Evolutionary conservation across 257 asterid species (phyloP).

Genomic region (Asclepias syriaca): DNA sequence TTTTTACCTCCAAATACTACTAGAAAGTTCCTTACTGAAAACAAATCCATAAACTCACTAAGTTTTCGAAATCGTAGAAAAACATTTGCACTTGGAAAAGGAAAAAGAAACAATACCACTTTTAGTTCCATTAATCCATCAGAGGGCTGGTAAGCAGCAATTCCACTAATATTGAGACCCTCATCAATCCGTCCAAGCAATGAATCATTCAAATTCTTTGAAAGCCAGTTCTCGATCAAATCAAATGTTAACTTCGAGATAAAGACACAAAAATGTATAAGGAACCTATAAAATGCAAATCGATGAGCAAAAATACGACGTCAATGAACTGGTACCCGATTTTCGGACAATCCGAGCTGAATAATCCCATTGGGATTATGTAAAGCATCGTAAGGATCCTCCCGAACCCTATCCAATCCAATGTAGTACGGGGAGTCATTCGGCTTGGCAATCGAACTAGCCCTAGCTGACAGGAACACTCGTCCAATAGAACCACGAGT

Average conservation of each 20-base stretch:
- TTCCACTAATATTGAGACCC: conserved; percentile 47
- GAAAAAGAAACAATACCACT: conserved; percentile 40
- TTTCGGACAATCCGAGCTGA: conserved; percentile 86
- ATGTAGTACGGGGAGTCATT: conserved; percentile 78
- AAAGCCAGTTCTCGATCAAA: conserved; percentile 79
- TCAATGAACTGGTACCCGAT: conserved; percentile 40
- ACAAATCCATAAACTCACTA: background rate
- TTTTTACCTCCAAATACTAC: background rate
- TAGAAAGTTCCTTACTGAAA: background rate
- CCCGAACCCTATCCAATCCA: conserved; percentile 66
- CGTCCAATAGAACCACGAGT: conserved; percentile 55
- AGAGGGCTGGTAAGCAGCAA: conserved; percentile 71
- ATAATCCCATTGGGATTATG: conserved; percentile 65
- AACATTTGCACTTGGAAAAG: background rate
- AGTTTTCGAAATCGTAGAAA: background rate
- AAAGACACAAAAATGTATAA: conserved; percentile 10
- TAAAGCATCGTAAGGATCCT: conserved; percentile 51
- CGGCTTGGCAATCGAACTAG: conserved; percentile 51
- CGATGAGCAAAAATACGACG: background rate
- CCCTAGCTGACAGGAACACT: conserved; percentile 55
- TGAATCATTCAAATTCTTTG: conserved; percentile 37
- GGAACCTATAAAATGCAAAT: background rate
- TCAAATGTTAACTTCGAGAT: conserved; percentile 69
- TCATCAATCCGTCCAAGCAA: conserved; percentile 40
- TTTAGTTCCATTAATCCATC: conserved; percentile 79